Evolutionary conservation across 441 rosid species (phyloP), one percentile per base, ranked within the genome.

Genomic region (Aquilaria agallochum): DNA sequence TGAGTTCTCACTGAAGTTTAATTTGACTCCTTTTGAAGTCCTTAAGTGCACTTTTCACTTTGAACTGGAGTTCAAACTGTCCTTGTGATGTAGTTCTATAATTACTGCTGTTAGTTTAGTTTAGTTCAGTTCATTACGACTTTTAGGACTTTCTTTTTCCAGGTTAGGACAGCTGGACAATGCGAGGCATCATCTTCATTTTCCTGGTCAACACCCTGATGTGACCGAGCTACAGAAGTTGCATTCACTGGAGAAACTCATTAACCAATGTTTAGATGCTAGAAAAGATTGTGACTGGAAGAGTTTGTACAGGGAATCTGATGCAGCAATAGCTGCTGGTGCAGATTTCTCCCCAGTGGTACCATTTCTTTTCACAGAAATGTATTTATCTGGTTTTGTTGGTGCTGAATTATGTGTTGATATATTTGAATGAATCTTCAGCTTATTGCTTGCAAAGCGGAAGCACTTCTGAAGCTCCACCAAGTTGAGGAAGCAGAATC

Each of bases 321-420:
- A 83, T 76, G 83, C 80, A 27, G 86, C 89, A 14, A 69, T 83
- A 49, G 77, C 80, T 14, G 62, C 60, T 10, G 89, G 86, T 42
- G 86, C 79, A 45, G 87, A 81, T 59, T 83, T 84, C 11, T 86
- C 87, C 71, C 83, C 83, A 70, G 84, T 78, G 85, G 92, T 86
- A 53, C 53, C 58, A 47, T 40, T 40, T 40, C 48, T 58, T 55
- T 32, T n/a, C 8, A 50, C 30, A n/a, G 20, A 50, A 33, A 51
- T 34, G 50, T 27, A 48, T 50, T 55, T 57, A 11, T 46, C 57
- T 64, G 31, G 11, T 44, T 64, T 61, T 48, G 15, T 60, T 50
- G 47, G 42, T 31, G 34, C 60, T 55, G 30, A n/a, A 50, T 36
- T 27, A 55, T 47, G 68, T 66, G 15, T 61, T 62, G 59, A 68